Conservation (phyloP, 305 asterid species). For the Fraxinus baroniana region DNA sequence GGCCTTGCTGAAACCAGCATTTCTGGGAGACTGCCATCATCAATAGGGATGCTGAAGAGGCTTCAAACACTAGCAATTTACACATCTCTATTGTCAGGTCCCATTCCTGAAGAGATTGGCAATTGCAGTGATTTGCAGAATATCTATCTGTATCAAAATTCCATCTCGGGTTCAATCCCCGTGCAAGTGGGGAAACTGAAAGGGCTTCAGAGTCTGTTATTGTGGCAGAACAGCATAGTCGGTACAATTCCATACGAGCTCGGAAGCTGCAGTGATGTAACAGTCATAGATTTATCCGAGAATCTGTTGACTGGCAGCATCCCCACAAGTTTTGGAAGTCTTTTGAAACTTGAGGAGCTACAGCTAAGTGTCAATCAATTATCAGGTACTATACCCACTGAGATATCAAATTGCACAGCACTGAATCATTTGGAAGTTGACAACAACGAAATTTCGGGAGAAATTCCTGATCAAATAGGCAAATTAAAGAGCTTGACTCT, state of each 20-base stretch:
- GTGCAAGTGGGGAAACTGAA: slow-evolving; percentile 50
- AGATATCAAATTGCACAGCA: slow-evolving; percentile 61
- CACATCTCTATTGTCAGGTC: slow-evolving; percentile 70
- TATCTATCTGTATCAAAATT: slow-evolving; percentile 72
- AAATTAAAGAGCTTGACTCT: slow-evolving; percentile 56
- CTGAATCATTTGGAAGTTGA: slow-evolving; percentile 89
- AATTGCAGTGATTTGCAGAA: slow-evolving; percentile 73
- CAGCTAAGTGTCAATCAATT: slow-evolving; percentile 82
- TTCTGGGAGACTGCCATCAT: slow-evolving; percentile 71
- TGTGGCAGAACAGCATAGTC: slow-evolving; percentile 83
- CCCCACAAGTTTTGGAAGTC: slow-evolving; percentile 65
- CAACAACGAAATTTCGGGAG: slow-evolving; percentile 71
- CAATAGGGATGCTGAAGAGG: slow-evolving; percentile 68
- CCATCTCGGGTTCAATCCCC: slow-evolving; percentile 77
- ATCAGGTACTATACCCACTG: slow-evolving; percentile 73
- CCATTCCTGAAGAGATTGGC: slow-evolving; percentile 87
- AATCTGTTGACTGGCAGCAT: slow-evolving; percentile 71
- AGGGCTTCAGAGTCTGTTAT: slow-evolving; percentile 55
- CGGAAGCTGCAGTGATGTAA: slow-evolving; percentile 63
- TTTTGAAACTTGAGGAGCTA: slow-evolving; percentile 62
- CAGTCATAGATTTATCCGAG: slow-evolving; percentile 68
- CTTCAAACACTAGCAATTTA: slow-evolving; percentile 82
- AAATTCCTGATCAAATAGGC: slow-evolving; percentile 68
- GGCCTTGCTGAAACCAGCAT: slow-evolving; percentile 90
- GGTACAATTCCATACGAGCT: slow-evolving; percentile 72